Evolutionary conservation across 2,329 filamentous ascomycete genomes (phyloP).

Genomic region (Penicillium nordicum): DNA sequence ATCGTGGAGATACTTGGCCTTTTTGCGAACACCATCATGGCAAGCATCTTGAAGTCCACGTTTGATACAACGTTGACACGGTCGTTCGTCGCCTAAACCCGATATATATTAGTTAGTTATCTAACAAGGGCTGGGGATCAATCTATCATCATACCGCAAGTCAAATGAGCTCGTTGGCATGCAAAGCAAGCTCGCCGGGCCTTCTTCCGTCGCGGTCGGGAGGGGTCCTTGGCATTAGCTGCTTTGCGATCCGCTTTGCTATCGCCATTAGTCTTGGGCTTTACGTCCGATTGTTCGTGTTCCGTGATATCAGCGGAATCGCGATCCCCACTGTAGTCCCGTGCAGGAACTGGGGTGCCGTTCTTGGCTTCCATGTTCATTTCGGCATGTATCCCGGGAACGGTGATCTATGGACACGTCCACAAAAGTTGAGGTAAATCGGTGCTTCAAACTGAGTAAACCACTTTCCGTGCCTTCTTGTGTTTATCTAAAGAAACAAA

Average conservation of each 20-base stretch:
- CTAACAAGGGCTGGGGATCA: constrained; percentile 5
- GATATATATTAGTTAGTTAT: constrained; percentile 8
- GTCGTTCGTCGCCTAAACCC: constrained; percentile 79
- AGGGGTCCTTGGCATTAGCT: constrained; percentile 75
- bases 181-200: constrained; percentile 92
- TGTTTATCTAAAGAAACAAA: constrained; percentile 13
- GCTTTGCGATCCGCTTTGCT: constrained; percentile 58
- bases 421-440: not conserved
- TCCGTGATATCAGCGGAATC: constrained; percentile 38
- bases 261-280: constrained; percentile 48
- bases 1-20: constrained; percentile 98
- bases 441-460: constrained; percentile 2
- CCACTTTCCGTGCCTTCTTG: not conserved
- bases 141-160: constrained; percentile 72
- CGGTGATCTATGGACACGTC: constrained; percentile 3
- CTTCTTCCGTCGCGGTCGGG: constrained; percentile 89
- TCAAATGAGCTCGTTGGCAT: constrained; percentile 94
- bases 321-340: constrained; percentile 38
- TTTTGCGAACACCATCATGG: constrained; percentile 95
- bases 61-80: constrained; percentile 91
- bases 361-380: constrained; percentile 36
- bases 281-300: constrained; percentile 38
- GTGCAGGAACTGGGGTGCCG: constrained; percentile 35
- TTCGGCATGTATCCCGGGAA: constrained; percentile 26
- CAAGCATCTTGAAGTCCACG: constrained; percentile 85